Conservation (phyloP, 306 rosid genomes). For the Inga laurina region DNA sequence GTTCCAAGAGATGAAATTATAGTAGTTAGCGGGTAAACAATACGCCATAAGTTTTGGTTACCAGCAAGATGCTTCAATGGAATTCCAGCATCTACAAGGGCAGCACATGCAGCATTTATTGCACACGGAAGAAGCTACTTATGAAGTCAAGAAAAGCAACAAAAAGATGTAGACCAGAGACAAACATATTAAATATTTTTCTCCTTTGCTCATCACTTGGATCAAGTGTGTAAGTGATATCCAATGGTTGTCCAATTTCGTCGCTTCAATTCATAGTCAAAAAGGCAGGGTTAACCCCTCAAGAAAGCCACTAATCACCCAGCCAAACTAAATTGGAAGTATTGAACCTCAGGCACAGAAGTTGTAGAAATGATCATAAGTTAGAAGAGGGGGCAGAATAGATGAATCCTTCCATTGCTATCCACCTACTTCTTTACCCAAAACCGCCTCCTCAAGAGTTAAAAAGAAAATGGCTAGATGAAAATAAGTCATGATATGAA, state of each 20-base stretch:
- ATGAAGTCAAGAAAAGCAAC: slow-evolving; percentile 51
- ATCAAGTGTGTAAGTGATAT: neutral
- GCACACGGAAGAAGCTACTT: slow-evolving; percentile 91
- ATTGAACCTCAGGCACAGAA: neutral
- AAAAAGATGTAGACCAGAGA: slow-evolving; percentile 22
- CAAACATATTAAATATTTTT: slow-evolving; percentile 14
- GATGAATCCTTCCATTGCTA: slow-evolving; percentile 7
- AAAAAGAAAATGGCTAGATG: slow-evolving; percentile 7
- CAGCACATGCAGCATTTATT: slow-evolving; percentile 91
- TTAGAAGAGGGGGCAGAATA: neutral
- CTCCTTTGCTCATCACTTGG: neutral
- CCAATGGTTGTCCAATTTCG: slow-evolving; percentile 8
- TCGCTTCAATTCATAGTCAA: neutral
- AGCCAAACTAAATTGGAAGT: neutral
- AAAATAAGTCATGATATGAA: neutral
- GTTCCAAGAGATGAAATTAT: slow-evolving; percentile 20
- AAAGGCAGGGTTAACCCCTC: neutral
- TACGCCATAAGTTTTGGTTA: slow-evolving; percentile 39
- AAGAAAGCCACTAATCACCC: neutral
- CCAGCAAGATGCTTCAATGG: slow-evolving; percentile 95
- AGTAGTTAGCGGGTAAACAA: slow-evolving; percentile 26
- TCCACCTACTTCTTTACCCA: neutral
- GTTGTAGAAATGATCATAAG: neutral
- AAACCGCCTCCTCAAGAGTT: neutral
- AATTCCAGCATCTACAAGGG: slow-evolving; percentile 90